A percentile compares a stretch with the other conserved stretches of the same genome.
phyloP scores from a whole-genome alignment of 2,329 filamentous ascomycete genomes.

The Clonostachys chloroleuca region DNA sequence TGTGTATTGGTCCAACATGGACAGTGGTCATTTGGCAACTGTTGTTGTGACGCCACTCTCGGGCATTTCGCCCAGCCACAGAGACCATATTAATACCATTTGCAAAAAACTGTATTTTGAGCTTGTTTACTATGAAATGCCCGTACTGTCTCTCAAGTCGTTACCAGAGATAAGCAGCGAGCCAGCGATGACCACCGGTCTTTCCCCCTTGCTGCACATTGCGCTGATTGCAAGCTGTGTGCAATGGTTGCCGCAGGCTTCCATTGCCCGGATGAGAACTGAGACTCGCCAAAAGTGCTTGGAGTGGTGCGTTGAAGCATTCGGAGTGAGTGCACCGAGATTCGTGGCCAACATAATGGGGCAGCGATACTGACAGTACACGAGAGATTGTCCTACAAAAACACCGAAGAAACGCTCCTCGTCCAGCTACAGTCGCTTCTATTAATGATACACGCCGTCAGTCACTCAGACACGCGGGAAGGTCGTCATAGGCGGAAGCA shows the following conservation, averaged over 20 bases:
- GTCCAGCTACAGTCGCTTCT: neutral
- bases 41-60: no score
- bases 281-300: neutral
- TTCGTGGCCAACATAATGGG: no score
- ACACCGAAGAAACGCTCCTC: neutral
- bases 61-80: no score
- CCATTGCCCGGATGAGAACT: neutral
- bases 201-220: neutral
- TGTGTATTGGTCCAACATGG: no score
- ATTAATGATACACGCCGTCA: neutral
- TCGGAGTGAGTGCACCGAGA: neutral
- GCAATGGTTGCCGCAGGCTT: no score
- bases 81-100: no score
- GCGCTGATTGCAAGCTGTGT: neutral
- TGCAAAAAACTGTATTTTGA: no score
- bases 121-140: no score
- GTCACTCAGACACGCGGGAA: neutral
- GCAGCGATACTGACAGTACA: neutral
- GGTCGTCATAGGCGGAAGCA: neutral
- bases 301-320: neutral
- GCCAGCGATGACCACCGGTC: no score
- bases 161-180: no score
- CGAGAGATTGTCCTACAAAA: neutral
- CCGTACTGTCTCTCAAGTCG: no score
- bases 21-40: no score